phyloP scores from a whole-genome alignment of 2,329 filamentous ascomycete species.

The Alternaria gaisen region DNA sequence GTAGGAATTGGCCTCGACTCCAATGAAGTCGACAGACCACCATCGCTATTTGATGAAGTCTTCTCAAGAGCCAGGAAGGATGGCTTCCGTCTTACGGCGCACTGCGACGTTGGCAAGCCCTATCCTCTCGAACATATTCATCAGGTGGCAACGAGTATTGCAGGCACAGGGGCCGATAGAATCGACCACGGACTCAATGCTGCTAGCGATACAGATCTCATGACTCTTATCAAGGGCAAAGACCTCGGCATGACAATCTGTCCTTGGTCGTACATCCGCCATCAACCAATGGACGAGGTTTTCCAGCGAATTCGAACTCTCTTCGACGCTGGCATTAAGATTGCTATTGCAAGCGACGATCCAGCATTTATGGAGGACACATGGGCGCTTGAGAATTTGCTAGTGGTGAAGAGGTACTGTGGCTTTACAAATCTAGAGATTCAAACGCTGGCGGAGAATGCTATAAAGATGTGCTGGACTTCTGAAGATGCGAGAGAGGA shows the following conservation, averaged over 20 bases:
- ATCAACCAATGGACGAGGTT: conserved; percentile 45
- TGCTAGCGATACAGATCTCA: conserved; percentile 46
- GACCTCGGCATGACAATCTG: conserved; percentile 55
- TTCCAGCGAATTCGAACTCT: conserved; percentile 51
- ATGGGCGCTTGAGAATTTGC: conserved; percentile 60
- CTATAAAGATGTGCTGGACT: conserved; percentile 60
- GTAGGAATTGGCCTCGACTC: conserved; percentile 59
- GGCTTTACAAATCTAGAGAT: conserved; percentile 55
- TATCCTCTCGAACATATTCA: conserved; percentile 57
- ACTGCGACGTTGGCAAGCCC: conserved; percentile 62
- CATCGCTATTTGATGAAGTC: neutral
- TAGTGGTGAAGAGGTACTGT: conserved; percentile 56
- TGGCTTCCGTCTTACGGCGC: conserved; percentile 59
- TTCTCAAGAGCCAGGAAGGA: conserved; percentile 46
- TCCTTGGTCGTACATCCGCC: conserved; percentile 55
- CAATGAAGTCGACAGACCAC: conserved; percentile 54
- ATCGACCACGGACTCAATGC: conserved; percentile 57
- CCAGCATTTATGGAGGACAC: conserved; percentile 61
- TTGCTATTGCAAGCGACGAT: conserved; percentile 49
- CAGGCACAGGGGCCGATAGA: conserved; percentile 46
- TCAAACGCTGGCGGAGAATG: conserved; percentile 54
- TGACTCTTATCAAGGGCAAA: conserved; percentile 43
- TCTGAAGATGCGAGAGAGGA: conserved; percentile 27
- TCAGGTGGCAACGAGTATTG: conserved; percentile 39
- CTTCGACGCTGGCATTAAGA: conserved; percentile 50